phyloP scores from a whole-genome alignment of 1,139 yeast species.

The Taphrina confusa region DNA sequence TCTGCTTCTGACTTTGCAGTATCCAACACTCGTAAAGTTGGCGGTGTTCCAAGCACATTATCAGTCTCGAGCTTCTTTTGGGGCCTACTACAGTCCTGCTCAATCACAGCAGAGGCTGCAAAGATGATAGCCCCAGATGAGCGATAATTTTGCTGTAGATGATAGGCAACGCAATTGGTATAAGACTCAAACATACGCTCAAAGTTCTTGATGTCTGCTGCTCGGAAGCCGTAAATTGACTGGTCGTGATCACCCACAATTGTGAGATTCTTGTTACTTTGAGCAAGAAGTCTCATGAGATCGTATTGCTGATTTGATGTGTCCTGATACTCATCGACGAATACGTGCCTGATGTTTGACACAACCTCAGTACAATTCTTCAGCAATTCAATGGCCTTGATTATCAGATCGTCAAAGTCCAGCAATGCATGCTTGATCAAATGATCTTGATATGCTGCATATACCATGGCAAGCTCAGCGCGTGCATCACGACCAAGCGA shows the following conservation, averaged over 20 bases:
- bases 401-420: slow-evolving; percentile 83
- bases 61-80: slow-evolving; percentile 37
- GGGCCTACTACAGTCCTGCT: slow-evolving; percentile 52
- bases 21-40: slow-evolving; percentile 52
- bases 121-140: slow-evolving; percentile 69
- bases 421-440: slow-evolving; percentile 52
- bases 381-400: slow-evolving; percentile 58
- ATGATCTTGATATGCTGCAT: slow-evolving; percentile 56
- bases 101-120: slow-evolving; percentile 67
- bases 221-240: slow-evolving; percentile 84
- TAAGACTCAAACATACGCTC: slow-evolving; percentile 57
- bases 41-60: slow-evolving; percentile 49
- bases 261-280: slow-evolving; percentile 58
- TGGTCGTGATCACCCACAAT: slow-evolving; percentile 97
- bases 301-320: slow-evolving; percentile 76
- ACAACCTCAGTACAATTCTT: slow-evolving; percentile 53
- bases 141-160: slow-evolving; percentile 72
- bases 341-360: slow-evolving; percentile 61
- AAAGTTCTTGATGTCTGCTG: slow-evolving; percentile 74
- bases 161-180: slow-evolving; percentile 48
- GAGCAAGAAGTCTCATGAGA: slow-evolving; percentile 63
- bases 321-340: slow-evolving; percentile 94
- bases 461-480: slow-evolving; percentile 45
- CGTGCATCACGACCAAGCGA: neutral
- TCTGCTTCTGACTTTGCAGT: slow-evolving; percentile 58